Conservation (phyloP, 139 green algal species). For the Chlamydomonas sphaeroides region DNA sequence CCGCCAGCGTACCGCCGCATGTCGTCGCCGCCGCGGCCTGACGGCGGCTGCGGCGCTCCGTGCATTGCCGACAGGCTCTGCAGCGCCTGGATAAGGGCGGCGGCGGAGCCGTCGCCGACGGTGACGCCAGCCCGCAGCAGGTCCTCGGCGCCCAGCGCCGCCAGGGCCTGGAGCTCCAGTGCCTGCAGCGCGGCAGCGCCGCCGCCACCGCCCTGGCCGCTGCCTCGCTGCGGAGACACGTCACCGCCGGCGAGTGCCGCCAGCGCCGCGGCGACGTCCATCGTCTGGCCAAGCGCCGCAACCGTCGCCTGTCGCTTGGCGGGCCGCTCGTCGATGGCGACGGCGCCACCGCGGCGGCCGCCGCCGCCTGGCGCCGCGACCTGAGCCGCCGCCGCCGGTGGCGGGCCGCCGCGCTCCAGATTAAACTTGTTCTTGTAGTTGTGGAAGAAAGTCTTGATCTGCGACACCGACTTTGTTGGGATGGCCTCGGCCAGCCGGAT, state of each 20-base stretch:
- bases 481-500: conserved; percentile 61
- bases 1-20: no score
- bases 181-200: background rate
- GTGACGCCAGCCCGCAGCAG: no score
- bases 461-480: conserved; percentile 69
- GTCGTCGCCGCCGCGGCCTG: background rate
- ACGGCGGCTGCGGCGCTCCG: background rate
- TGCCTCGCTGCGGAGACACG: background rate
- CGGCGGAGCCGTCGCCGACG: background rate
- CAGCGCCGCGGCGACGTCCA: background rate
- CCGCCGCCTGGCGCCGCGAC: background rate
- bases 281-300: background rate
- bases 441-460: conserved; percentile 87
- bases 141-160: background rate
- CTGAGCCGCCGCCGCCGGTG: background rate
- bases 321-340: background rate
- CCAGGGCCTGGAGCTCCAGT: conserved; percentile 19
- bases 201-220: background rate
- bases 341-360: conserved; percentile 1
- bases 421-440: conserved; percentile 81
- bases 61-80: background rate
- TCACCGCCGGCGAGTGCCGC: no score
- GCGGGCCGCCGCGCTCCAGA: conserved; percentile 45
- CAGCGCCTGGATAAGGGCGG: background rate
- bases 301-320: conserved; percentile 27